Conservation (phyloP, 2,329 filamentous ascomycete species). For the Penicillium sumatraense region DNA sequence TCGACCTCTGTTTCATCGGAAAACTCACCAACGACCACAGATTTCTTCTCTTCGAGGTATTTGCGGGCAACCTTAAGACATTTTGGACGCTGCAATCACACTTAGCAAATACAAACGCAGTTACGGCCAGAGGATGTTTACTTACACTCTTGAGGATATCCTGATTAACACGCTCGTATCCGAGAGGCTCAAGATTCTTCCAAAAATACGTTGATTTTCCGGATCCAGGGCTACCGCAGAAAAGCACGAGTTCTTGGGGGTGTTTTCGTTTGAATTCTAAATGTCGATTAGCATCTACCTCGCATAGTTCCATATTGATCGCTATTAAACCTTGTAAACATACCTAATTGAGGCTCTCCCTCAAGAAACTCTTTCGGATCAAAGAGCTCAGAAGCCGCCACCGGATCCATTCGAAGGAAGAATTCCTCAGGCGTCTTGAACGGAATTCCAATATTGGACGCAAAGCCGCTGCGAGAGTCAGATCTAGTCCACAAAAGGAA, state of each 20-base stretch:
- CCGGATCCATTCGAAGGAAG: constrained; percentile 72
- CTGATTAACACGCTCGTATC: constrained; percentile 87
- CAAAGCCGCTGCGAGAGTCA: constrained; percentile 68
- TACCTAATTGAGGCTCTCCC: constrained; percentile 38
- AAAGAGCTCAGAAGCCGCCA: constrained; percentile 71
- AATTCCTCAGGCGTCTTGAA: constrained; percentile 92
- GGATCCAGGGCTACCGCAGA: constrained; percentile 85
- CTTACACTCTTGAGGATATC: constrained; percentile 75
- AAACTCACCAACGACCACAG: constrained; percentile 77
- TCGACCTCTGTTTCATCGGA: no score
- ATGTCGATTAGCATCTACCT: no score
- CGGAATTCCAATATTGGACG: constrained; percentile 77
- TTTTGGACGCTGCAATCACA: constrained; percentile 54
- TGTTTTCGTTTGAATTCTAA: constrained; percentile 62
- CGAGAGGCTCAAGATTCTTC: constrained; percentile 74
- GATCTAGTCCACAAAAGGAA: constrained; percentile 18
- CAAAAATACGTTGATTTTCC: constrained; percentile 94
- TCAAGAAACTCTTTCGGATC: constrained; percentile 66
- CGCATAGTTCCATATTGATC: no score
- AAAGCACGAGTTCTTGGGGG: constrained; percentile 75
- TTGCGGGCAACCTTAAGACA: constrained; percentile 74
- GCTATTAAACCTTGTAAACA: no score
- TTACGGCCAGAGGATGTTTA: not conserved
- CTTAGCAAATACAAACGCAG: no score
- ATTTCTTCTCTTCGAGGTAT: constrained; percentile 65